Base-by-base conservation (phyloP, 176 grass and related monocot genomes). In the Avena eriantha region DNA sequence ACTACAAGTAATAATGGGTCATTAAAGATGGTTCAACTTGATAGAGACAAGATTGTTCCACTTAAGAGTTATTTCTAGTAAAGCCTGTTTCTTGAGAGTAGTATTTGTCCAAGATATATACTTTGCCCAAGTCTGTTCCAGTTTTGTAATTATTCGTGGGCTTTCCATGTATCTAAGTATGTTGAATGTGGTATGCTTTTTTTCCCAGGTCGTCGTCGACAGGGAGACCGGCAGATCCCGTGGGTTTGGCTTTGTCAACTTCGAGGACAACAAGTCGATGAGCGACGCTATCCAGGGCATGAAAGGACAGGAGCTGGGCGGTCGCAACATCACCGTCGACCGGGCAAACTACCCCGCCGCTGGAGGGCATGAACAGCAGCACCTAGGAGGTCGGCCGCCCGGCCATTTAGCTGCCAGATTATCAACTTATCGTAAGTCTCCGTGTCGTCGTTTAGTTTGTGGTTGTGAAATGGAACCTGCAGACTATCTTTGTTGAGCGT, bases 181-280 rank as follows among this genome's bases (percentile, higher is more conserved):
- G 23, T 31, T 13, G 3, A 9, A 8, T 3, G 1, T 76, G 64
- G 1, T 46, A 1, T 11, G 35, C 39, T 41, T 41, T 49, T 26
- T 64, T 64, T 14, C 19, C 14, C 82, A 94, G 92, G 78, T 94
- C 89, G 83, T 90, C 59, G 76, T 70, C 10, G 86, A 93, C 61
- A 54, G 79, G n/a, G 89, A 94, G 83, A 94, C 92, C 0, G 92
- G 92, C 31, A 89, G 86, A 76, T 91, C 92, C 69, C 84, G 86
- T 31, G 92, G 92, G 0, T 94, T 91, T 21, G 92, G 92, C 22
- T 94, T 94, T 39, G 86, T 91, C 13, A 91, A 83, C 31, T 94
- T 94, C 75, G 1, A 63, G 59, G 22, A 63, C 10, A 11, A 12
- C 58, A 10, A 61, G n/a, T 61, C 58, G n/a, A 12, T 61, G 58